Base-by-base conservation (phyloP, 2,329 filamentous ascomycete genomes). In the Trichoderma aggressivum region DNA sequence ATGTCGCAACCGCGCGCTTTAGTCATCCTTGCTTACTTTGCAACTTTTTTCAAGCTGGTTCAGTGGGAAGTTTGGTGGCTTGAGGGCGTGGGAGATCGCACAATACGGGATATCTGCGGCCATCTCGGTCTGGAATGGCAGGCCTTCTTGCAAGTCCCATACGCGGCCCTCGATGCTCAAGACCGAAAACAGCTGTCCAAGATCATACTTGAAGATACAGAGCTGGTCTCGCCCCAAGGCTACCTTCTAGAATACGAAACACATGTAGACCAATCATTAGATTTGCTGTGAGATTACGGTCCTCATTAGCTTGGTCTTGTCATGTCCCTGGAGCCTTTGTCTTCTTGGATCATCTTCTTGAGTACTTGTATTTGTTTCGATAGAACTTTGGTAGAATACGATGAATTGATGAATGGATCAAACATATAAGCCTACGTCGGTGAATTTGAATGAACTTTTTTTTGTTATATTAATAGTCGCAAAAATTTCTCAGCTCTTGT, bases 21-120 rank as follows among this genome's bases (percentile, higher is more conserved):
- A 0, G 73, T 88, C 64, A 86, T 89, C 47, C 65, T 89, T 12
- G 86, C 85, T 2, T 80, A 89, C 73, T 87, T 87, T 71, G 79
- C 86, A 7, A 80, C 81, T 59, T 88, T 89, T 69, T 76, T 83
- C 64, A 88, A 86, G 75, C 66, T 86, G 24, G 53, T 70, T 2
- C 2, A 77, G 80, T 12, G 66, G 73, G 72, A 73, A 1, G 74
- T 84, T 5, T 89, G 87, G 87, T 89, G 87, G 87, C 78, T 86
- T 68, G 70, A 74, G 3, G 83, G 81, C 26, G 81, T 89, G 24
- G 81, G 81, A 3, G 78, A 85, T 50, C 82, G 81, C 18, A 82
- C 86, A 71, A 81, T 88, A 11, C 75, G 74, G 6, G 82, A 85
- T 70, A 84, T 88, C 32, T 78, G 75, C 71, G 72, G 80, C 7